Conservation (phyloP, 2,329 filamentous ascomycete genomes). For the Ceratocystis alfenasii region DNA sequence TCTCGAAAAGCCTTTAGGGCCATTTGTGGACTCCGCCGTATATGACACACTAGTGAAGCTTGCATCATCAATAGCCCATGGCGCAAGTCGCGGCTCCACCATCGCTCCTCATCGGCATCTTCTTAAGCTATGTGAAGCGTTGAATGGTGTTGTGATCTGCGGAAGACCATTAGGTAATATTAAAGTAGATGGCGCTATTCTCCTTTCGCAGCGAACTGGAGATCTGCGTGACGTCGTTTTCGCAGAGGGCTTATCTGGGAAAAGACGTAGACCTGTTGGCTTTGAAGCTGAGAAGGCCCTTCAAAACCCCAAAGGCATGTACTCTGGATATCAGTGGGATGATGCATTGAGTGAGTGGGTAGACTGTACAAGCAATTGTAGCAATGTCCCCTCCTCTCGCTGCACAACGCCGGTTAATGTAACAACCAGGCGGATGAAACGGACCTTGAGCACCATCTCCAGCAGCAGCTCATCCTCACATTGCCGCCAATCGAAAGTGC, state of each 20-base stretch:
- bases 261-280: neutral
- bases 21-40: neutral
- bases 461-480: neutral
- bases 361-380: neutral
- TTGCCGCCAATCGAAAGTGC: neutral
- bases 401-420: neutral
- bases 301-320: conserved; percentile 23
- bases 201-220: conserved; percentile 41
- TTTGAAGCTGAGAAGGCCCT: neutral
- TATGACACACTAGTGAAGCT: conserved; percentile 32
- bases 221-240: conserved; percentile 43
- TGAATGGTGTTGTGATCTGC: conserved; percentile 31
- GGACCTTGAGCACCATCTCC: conserved; percentile 6
- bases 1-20: neutral
- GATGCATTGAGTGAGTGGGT: conserved; percentile 35
- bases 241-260: conserved; percentile 35
- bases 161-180: conserved; percentile 31
- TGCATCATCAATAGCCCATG: conserved; percentile 37
- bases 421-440: conserved; percentile 6
- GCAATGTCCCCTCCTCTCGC: neutral
- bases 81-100: conserved; percentile 35
- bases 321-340: conserved; percentile 33
- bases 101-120: conserved; percentile 32
- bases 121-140: conserved; percentile 32
- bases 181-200: conserved; percentile 38